Evolutionary conservation across 129 eudicot genomes (phyloP).

Genomic region (Deinandra increscens): DNA sequence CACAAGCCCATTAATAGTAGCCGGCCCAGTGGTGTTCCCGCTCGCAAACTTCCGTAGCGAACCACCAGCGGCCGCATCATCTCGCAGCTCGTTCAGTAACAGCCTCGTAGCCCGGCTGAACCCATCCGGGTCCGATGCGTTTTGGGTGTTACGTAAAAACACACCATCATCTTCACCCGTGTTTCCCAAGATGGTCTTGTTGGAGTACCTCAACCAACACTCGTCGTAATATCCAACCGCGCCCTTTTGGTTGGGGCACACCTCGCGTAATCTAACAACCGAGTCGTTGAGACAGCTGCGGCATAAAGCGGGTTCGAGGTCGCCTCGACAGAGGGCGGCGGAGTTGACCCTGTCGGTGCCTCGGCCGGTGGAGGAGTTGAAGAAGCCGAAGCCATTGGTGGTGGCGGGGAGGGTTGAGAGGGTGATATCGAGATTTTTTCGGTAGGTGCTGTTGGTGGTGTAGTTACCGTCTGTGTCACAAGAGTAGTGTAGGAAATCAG

Average conservation of each 20-base stretch:
- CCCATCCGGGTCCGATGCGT: background rate
- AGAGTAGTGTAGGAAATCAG: too few relatives aligned
- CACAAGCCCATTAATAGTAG: constrained; percentile 27
- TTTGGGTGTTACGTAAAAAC: background rate
- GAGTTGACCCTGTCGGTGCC: background rate
- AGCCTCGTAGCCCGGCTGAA: constrained; percentile 7
- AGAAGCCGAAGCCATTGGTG: background rate
- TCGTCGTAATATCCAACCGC: constrained; percentile 24
- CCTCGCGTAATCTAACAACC: background rate
- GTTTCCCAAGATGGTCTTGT: constrained; percentile 8
- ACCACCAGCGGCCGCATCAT: constrained; percentile 30
- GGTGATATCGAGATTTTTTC: background rate
- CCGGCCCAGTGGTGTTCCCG: constrained; percentile 4
- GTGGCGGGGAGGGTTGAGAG: background rate
- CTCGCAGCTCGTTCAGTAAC: constrained; percentile 7
- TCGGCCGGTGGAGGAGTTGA: background rate
- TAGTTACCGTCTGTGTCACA: too few relatives aligned
- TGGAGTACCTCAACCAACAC: constrained; percentile 41
- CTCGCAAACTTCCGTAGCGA: constrained; percentile 24
- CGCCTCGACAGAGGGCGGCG: background rate
- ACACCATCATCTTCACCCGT: background rate
- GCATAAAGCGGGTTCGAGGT: background rate
- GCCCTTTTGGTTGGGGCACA: constrained; percentile 36
- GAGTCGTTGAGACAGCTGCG: constrained; percentile 21
- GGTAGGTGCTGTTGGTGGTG: too few relatives aligned